Percentiles rank a stretch among this genome's conserved stretches.
phyloP scores from a whole-genome alignment of 495 filamentous ascomycete species.

The Haplographium delicatum region DNA sequence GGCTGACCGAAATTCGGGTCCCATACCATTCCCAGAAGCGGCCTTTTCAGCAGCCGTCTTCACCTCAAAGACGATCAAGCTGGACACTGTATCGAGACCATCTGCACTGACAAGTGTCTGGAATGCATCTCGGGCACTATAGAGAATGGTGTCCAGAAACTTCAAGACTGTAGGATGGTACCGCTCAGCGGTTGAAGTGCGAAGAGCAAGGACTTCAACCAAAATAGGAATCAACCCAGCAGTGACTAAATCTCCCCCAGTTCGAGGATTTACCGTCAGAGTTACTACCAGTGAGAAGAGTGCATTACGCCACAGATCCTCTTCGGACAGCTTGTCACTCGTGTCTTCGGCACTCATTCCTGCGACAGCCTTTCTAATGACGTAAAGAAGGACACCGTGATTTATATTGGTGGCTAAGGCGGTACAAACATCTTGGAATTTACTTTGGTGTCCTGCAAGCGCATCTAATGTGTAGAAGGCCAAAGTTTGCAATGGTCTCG shows the following conservation, averaged over 20 bases:
- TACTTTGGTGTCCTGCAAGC: slow-evolving; percentile 69
- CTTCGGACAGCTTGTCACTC: slow-evolving; percentile 50
- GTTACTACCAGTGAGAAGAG: slow-evolving; percentile 76
- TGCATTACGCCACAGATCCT: slow-evolving; percentile 84
- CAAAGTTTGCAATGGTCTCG: slow-evolving; percentile 73
- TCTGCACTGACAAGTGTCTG: slow-evolving; percentile 69
- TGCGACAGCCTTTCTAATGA: slow-evolving; percentile 82
- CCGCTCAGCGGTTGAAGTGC: slow-evolving; percentile 75
- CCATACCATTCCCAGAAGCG: slow-evolving; percentile 65
- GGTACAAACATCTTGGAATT: slow-evolving; percentile 72
- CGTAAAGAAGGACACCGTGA: slow-evolving; percentile 92
- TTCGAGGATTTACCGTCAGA: slow-evolving; percentile 64
- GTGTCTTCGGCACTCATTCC: slow-evolving; percentile 60
- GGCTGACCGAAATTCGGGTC: slow-evolving; percentile 68
- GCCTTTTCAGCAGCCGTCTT: slow-evolving; percentile 61
- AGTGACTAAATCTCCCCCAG: slow-evolving; percentile 69
- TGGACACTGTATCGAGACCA: slow-evolving; percentile 80
- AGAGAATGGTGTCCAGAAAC: slow-evolving; percentile 83
- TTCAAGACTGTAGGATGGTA: slow-evolving; percentile 73
- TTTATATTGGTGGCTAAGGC: slow-evolving; percentile 91
- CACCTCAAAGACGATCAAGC: slow-evolving; percentile 77
- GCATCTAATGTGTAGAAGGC: slow-evolving; percentile 77
- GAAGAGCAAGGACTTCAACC: slow-evolving; percentile 80
- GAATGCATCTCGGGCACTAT: slow-evolving; percentile 74
- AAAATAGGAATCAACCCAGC: slow-evolving; percentile 85